Base-by-base conservation (phyloP, 169 alveolate genomes). In the Eimeria maxima region DNA sequence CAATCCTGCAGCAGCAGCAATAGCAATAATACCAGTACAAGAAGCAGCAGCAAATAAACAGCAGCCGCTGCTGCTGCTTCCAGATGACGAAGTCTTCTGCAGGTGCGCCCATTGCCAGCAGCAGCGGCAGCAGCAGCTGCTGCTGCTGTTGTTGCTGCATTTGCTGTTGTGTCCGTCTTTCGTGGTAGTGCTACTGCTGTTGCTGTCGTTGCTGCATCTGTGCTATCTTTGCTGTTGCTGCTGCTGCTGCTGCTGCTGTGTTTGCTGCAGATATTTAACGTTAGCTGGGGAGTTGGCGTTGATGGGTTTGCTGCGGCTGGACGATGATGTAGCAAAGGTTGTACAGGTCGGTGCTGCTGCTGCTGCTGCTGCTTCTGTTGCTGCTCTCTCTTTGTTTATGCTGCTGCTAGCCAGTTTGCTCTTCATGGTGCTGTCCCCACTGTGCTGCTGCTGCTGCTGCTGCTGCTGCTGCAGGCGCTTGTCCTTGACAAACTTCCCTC, bases 201-300 rank as follows among this genome's bases (percentile, higher is more conserved):
- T 50, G 57, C 11, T 50, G 5, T 11, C 57, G 57, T 11, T 50
- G 5, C 57, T 50, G 57, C 57, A 7, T 5, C 57, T 50, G 57
- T 11, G 5, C 18, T 50, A 50, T 5, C 57, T 50, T 50, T 50
- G 57, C 57, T 50, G 57, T 11, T 50, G 11, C 57, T 50, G 57
- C 57, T 50, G 57, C 57, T 50, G 57, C 57, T 50, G 57, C 57
- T 50, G 57, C 57, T 50, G 57, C 57, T 50, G 5, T 11, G 57
- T 50, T 50, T 50, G 57, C 57, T 50, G 57, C 57, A 50, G 86
- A 29, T 47, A 74, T 38, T 47, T 74, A n/a, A 2, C 55, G 50
- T 29, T 74, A 20, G 86, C 86, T 74, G 86, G 86, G 24, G 86
- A 74, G 86, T 29, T 74, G 86, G 86, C 86, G 45, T 42, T 74